A percentile compares a stretch with the other conserved stretches of the same genome.
Conservation (phyloP, 805 yeast genomes). For the Suhomyces sp. region DNA sequence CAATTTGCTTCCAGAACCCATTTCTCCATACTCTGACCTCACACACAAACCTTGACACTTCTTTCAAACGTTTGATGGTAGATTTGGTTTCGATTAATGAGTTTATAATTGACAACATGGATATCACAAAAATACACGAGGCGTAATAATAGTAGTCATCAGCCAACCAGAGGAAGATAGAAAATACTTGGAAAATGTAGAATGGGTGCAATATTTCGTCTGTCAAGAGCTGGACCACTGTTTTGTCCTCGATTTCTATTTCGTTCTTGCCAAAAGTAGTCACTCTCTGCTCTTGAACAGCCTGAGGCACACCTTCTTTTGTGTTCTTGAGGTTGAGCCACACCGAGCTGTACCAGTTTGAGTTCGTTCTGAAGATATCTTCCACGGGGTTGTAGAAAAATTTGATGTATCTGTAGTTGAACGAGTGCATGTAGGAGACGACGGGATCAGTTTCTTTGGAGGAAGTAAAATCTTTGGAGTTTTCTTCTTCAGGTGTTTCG, state of each 20-base stretch:
- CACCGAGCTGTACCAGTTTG: constrained; percentile 78
- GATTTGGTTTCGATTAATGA: constrained; percentile 83
- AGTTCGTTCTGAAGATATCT: constrained; percentile 79
- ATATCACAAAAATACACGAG: constrained; percentile 82
- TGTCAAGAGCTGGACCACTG: constrained; percentile 59
- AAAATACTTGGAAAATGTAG: constrained; percentile 90
- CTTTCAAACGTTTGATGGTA: constrained; percentile 67
- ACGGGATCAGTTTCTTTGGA: constrained; percentile 51
- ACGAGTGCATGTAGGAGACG: constrained; percentile 65
- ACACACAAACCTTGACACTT: constrained; percentile 71
- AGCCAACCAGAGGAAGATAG: constrained; percentile 85
- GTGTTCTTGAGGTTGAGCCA: constrained; percentile 65
- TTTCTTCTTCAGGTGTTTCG: constrained; percentile 21
- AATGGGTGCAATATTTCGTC: constrained; percentile 95
- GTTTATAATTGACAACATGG: constrained; percentile 73
- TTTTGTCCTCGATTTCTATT: constrained; percentile 72
- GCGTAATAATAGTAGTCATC: constrained; percentile 96
- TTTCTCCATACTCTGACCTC: constrained; percentile 87
- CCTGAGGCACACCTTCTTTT: constrained; percentile 69
- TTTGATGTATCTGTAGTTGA: constrained; percentile 79
- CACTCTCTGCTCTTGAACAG: constrained; percentile 62
- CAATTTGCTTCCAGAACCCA: constrained; percentile 84
- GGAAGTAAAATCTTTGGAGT: constrained; percentile 7
- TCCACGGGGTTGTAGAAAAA: constrained; percentile 83
- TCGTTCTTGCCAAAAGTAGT: constrained; percentile 76